Conservation (phyloP, 2,329 filamentous ascomycete species). For the Paracoccidioides brasiliensis region DNA sequence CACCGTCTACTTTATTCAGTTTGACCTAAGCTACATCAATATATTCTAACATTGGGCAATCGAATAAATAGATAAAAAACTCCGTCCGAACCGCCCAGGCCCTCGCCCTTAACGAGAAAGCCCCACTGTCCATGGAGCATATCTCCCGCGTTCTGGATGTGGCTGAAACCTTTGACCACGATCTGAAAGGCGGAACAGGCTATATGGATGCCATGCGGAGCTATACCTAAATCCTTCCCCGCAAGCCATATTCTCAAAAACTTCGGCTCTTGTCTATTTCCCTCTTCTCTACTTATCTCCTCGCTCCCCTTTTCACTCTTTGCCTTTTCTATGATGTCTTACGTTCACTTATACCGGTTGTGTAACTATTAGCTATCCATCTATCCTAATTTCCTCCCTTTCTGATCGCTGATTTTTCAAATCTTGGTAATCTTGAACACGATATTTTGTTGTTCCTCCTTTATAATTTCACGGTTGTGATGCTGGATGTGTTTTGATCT, state of each 20-base stretch:
- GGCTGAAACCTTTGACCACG: constrained; percentile 66
- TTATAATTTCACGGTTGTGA: no score
- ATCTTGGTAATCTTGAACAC: not conserved
- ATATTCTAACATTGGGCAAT: constrained; percentile 1
- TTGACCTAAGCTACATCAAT: not conserved
- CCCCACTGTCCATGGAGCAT: constrained; percentile 61
- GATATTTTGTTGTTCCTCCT: no score
- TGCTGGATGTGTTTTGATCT: no score
- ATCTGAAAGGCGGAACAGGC: constrained; percentile 67
- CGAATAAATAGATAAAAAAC: constrained; percentile 64
- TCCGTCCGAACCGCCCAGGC: constrained; percentile 71
- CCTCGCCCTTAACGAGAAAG: constrained; percentile 61
- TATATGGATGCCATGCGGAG: constrained; percentile 76
- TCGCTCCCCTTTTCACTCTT: not conserved
- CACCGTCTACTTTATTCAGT: not conserved
- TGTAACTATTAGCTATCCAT: not conserved
- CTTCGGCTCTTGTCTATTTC: not conserved
- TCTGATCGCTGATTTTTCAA: not conserved
- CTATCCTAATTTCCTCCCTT: not conserved
- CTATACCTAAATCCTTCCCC: constrained; percentile 38
- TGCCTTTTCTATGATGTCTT: not conserved
- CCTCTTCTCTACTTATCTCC: not conserved
- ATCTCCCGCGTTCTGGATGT: constrained; percentile 75
- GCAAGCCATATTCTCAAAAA: not conserved
- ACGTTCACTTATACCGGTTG: not conserved